Evolutionary conservation across 2,329 filamentous ascomycete genomes (phyloP), one percentile per base, ranked within the genome.

Genomic region (Botrytis fabae): DNA sequence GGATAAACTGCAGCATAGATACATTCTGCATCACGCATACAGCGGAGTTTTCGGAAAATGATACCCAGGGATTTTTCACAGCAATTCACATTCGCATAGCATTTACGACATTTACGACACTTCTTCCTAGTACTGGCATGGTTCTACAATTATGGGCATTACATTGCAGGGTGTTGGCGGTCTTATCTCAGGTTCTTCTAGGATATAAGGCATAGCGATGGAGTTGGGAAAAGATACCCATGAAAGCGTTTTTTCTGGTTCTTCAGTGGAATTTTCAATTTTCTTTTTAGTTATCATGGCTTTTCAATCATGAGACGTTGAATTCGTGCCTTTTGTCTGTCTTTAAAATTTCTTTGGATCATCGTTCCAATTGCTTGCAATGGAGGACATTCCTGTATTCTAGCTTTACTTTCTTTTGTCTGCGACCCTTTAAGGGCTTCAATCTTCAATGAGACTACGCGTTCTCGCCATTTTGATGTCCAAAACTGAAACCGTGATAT

Each of bases 161-260:
- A 25, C 65, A 69, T 44, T 69, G 65, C 38, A 57, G 22, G 25
- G 64, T 22, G 48, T 40, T 57, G 25, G 10, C n/a, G 25, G 18
- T 25, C 35, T 28, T 7, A 28, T 48, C 28, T 48, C 32, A 28
- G 7, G 8, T 48, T 18, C 25, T 20, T 48, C 63, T 65, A 35
- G 63, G 12, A 65, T n/a, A 48, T 20, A 40, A 63, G 28, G 18
- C 42, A 57, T 42, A 7, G 48, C 48, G 38, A 40, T 69, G 65
- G 65, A 44, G 65, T 68, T 68, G 4, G 25, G n/a, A 22, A 32
- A 54, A 69, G 65, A 69, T 69, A 69, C 48, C 65, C 48, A 16
- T 40, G 9, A 57, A 5, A 68, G 65, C 65, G 35, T 68, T 57
- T 18, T 69, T 57, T 44, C 9, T 18, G 48, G 48, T 42, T 69